phyloP scores from a whole-genome alignment of 768 basidiomycete species.

The Hygrocybe coccinea region DNA sequence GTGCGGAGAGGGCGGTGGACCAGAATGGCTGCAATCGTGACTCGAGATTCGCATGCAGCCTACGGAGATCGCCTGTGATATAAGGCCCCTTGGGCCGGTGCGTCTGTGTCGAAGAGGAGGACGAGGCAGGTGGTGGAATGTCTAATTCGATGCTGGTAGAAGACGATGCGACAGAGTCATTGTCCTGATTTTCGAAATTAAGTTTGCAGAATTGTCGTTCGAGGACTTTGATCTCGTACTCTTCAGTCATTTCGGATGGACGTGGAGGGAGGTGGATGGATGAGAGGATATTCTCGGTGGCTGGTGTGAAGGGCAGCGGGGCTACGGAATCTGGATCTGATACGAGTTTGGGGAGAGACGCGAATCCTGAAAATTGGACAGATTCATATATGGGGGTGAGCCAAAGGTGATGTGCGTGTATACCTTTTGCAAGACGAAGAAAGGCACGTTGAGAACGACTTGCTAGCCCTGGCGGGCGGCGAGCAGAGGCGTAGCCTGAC shows the following conservation, averaged over 20 bases:
- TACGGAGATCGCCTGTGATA: conserved; percentile 33
- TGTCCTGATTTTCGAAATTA: conserved; percentile 14
- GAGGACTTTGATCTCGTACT: conserved; percentile 51
- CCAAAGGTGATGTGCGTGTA: background rate
- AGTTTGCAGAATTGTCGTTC: conserved; percentile 47
- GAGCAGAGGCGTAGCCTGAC: conserved; percentile 69
- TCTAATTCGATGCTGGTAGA: background rate
- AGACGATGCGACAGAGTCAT: background rate
- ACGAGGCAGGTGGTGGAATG: background rate
- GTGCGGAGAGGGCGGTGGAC: conserved; percentile 62
- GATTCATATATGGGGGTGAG: background rate
- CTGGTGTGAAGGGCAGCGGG: conserved; percentile 32
- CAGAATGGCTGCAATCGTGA: conserved; percentile 74
- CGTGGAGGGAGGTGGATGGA: conserved; percentile 49
- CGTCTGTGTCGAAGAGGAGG: background rate
- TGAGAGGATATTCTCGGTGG: conserved; percentile 48
- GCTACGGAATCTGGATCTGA: conserved; percentile 21
- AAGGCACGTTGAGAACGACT: conserved; percentile 76
- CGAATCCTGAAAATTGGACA: conserved; percentile 50
- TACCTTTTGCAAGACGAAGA: conserved; percentile 73
- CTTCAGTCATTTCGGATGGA: conserved; percentile 56
- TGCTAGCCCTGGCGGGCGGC: conserved; percentile 53
- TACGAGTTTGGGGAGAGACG: conserved; percentile 60
- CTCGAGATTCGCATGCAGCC: conserved; percentile 72
- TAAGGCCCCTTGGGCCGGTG: conserved; percentile 9